phyloP scores from a whole-genome alignment of 345 rosid genomes.

The Draba incana region DNA sequence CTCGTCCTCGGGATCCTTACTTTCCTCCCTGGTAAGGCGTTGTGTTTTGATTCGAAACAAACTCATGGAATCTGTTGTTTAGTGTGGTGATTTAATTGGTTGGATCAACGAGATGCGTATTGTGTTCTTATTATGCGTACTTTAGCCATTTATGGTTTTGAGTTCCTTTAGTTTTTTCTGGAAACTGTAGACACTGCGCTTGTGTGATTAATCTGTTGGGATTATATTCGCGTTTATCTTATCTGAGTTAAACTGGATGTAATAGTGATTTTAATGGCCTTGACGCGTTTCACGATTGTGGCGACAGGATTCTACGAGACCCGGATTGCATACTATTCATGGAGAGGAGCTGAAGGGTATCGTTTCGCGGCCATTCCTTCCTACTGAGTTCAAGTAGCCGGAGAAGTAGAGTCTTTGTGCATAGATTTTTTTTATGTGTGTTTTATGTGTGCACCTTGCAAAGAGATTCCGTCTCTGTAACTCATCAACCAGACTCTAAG shows the following conservation, averaged over 20 bases:
- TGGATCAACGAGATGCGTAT: background rate
- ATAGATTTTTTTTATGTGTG: no score
- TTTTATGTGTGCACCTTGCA: constrained; percentile 85
- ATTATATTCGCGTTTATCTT: background rate
- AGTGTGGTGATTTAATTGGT: constrained; percentile 1
- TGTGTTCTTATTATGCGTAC: no score
- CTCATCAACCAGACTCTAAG: constrained; percentile 97
- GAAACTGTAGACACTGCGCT: no score
- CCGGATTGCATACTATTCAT: constrained; percentile 84
- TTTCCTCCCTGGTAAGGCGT: constrained; percentile 88
- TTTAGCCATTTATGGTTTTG: no score
- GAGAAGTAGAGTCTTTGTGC: constrained; percentile 22
- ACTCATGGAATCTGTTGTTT: background rate
- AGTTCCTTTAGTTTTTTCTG: no score
- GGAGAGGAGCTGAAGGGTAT: constrained; percentile 86
- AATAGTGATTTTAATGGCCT: background rate
- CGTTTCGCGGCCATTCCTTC: constrained; percentile 81
- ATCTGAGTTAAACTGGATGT: background rate
- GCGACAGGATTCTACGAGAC: constrained; percentile 85
- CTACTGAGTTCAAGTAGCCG: constrained; percentile 47
- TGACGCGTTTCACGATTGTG: constrained; percentile 21
- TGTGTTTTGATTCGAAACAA: no score
- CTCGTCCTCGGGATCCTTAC: constrained; percentile 74
- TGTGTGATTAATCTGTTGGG: no score
- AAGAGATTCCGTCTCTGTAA: constrained; percentile 95